A percentile compares a stretch with the other conserved stretches of the same genome.
phyloP scores from a whole-genome alignment of 2,329 filamentous ascomycete genomes.

The Metarhizium robertsii region DNA sequence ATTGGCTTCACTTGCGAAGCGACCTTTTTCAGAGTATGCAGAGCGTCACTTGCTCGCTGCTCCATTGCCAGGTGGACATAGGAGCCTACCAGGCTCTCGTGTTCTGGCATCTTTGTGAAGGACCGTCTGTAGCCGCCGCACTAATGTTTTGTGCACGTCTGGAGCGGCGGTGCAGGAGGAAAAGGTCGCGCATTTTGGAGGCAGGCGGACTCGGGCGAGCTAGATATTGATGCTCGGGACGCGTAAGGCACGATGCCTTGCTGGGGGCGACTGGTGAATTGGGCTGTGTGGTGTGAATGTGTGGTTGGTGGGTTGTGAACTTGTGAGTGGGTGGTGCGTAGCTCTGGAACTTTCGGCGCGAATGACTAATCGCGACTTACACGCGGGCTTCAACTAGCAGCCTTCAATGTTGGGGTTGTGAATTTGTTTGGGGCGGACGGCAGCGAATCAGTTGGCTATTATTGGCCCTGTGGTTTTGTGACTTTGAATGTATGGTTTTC shows the following conservation, averaged over 20 bases:
- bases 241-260: slow-evolving; percentile 4
- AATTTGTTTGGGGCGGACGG: neutral
- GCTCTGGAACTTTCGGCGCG: slow-evolving; percentile 51
- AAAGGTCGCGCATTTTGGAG: neutral
- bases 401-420: neutral
- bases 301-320: neutral
- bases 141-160: neutral
- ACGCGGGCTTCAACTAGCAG: slow-evolving; percentile 32
- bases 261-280: neutral
- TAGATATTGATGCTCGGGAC: neutral
- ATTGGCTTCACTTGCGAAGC: slow-evolving; percentile 89
- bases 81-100: slow-evolving; percentile 34
- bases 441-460: too few relatives aligned
- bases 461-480: too few relatives aligned
- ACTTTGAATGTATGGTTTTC: too few relatives aligned
- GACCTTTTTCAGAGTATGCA: slow-evolving; percentile 62
- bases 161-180: neutral
- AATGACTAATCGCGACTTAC: slow-evolving; percentile 48
- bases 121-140: neutral
- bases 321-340: slow-evolving; percentile 39
- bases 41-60: slow-evolving; percentile 38
- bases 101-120: slow-evolving; percentile 9
- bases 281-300: neutral
- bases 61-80: slow-evolving; percentile 40
- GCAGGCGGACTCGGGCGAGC: too few relatives aligned